Base-by-base conservation (phyloP, 441 rosid genomes). In the Oxalis stricta region DNA sequence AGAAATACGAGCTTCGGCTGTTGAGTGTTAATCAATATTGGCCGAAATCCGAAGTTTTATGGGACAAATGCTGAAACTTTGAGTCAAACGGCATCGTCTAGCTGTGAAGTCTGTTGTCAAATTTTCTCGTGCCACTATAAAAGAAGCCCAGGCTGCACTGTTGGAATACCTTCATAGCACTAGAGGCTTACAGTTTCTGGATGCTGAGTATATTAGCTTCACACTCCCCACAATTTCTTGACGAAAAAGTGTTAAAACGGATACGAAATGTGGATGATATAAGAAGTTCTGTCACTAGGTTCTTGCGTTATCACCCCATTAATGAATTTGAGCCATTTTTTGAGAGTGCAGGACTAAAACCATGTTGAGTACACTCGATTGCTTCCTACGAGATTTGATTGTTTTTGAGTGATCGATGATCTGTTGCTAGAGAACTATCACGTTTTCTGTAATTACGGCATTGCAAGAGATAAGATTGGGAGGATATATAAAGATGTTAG, bases 251-350 rank as follows among this genome's bases (percentile, higher is more conserved):
- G 2, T 34, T 81, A 38, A 49, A 62, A 37, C 68, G 62, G 18
- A 50, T 73, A 10, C 35, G 53, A 20, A 35, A n/a, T 42, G 63
- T 41, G 35, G 63, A 41, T 29, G 70, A 77, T 55, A 19, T 71
- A 11, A 55, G 50, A 10, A 22, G 44, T 16, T 60, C 71, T 11
- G 38, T 84, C 16, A 33, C 70, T 1, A 73, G 75, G 28, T 75
- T 61, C 48, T 45, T 84, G 22, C 58, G 64, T 21, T 87, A 72
- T 57, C 80, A 79, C 40, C 87, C 97, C 19, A 66, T 84, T 18
- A 89, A 89, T 57, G 98, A 89, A 44, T 89, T 79, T 26, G 95
- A 84, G 68, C 87, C 84, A 20, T 84, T 79, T 61, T 69, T 77
- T 26, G 92, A 89, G 84, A 84, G 95, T 52, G 50, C 72, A 42